Conservation (phyloP, 306 rosid species). For the Corylus americana region DNA sequence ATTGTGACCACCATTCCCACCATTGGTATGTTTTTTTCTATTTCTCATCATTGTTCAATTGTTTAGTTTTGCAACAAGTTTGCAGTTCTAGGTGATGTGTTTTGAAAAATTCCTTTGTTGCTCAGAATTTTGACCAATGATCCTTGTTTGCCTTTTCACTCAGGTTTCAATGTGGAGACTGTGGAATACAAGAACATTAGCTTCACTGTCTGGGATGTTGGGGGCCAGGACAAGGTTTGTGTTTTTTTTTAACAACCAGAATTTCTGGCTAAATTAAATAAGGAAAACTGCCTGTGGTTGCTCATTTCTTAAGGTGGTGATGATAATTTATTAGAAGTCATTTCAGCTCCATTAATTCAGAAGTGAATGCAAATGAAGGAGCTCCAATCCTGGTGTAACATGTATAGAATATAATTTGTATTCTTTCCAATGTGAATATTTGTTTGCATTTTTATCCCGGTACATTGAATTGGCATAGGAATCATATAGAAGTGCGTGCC, state of each 20-base stretch:
- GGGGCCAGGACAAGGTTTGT: constrained; percentile 79
- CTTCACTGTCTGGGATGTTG: constrained; percentile 80
- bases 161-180: constrained; percentile 80
- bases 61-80: not conserved
- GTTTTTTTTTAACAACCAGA: not conserved
- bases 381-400: not conserved
- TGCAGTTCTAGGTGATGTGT: not conserved
- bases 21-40: constrained; percentile 45
- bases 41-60: not conserved
- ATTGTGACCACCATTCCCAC: constrained; percentile 78
- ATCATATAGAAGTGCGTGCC: not conserved
- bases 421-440: not conserved
- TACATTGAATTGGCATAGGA: not conserved
- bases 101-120: not conserved
- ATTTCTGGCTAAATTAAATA: not conserved
- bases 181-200: constrained; percentile 74
- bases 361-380: not conserved
- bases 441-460: not conserved
- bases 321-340: not conserved
- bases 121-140: constrained; percentile 11
- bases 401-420: not conserved
- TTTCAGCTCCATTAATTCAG: not conserved
- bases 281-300: not conserved
- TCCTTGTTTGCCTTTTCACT: constrained; percentile 3
- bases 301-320: not conserved